phyloP scores from a whole-genome alignment of 148 eudicot species.

The Agrostemma githago region DNA sequence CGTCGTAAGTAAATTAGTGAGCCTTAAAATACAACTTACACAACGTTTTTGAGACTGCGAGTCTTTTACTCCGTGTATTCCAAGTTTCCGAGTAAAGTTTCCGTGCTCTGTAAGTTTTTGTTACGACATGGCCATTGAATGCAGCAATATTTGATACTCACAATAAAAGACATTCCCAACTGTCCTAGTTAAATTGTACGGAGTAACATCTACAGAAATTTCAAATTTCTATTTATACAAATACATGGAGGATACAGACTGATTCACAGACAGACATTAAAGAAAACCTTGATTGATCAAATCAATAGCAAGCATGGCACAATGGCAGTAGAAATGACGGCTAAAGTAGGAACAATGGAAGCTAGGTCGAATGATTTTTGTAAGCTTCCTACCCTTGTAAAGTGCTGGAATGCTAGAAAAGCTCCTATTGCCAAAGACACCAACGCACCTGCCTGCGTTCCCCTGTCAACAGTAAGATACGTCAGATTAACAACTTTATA shows the following conservation, averaged over 20 bases:
- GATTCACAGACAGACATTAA: background rate
- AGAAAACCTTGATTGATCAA: conserved; percentile 18
- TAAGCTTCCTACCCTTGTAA: conserved; percentile 63
- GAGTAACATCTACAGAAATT: too few relatives aligned
- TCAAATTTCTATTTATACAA: conserved; percentile 10
- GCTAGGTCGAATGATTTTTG: conserved; percentile 65
- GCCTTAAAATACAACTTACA: too few relatives aligned
- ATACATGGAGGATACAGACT: background rate
- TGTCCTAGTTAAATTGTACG: too few relatives aligned
- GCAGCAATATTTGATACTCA: too few relatives aligned
- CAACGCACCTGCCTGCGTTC: conserved; percentile 58
- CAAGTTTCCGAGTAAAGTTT: too few relatives aligned
- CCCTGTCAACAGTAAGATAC: conserved; percentile 42
- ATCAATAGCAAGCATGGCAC: conserved; percentile 60
- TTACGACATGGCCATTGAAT: too few relatives aligned
- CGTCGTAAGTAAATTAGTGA: too few relatives aligned
- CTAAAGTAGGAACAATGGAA: conserved; percentile 67
- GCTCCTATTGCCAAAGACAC: conserved; percentile 60
- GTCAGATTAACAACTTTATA: background rate
- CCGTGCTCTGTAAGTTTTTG: too few relatives aligned
- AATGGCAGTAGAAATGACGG: conserved; percentile 45
- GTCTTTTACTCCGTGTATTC: too few relatives aligned
- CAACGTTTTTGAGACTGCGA: too few relatives aligned
- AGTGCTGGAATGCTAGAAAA: conserved; percentile 84
- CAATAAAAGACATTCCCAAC: too few relatives aligned